Base-by-base conservation (phyloP, 257 asterid species). In the Fraxinus pennsylvanica region DNA sequence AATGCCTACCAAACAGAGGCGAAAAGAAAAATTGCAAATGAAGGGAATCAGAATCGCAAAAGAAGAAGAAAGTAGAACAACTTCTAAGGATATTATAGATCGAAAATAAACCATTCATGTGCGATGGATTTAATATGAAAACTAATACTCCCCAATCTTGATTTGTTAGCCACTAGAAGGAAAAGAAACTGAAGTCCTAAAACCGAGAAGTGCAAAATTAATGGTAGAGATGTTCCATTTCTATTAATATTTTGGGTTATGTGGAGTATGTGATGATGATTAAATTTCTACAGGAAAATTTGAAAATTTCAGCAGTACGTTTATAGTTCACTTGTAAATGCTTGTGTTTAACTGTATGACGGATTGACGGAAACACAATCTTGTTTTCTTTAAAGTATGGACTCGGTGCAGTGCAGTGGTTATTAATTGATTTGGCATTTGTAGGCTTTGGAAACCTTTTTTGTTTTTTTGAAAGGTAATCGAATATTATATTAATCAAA, bases 81-180 rank as follows among this genome's bases (percentile, higher is more conserved):
- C 22, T 52, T 52, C 22, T 52, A 19, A 52, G 63, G 63, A 15
- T 52, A 17, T 52, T 52, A 19, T 19, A 52, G 63, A 15, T 14
- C 6, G 61, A 52, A 52, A 19, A 52, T 52, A 52, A 52, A 52
- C 63, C 8, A 52, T 52, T 12, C 52, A 43, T 0, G 25, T 52
- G 22, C 2, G 8, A 52, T 52, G 25, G 63, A 52, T 45, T 14
- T 45, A 45, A 45, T 52, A 4, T 17, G 10, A 57, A 29, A 57
- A 57, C 27, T n/a, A n/a, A 57, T 57, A 57, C 66, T 57, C 66
- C 66, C 66, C 66, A 57, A 57, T 17, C 63, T 14, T 52, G 63
- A 1, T 52, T 17, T 52, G 22, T 52, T 52, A 52, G 12, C 61
- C 61, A 52, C 21, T 15, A 52, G 61, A 52, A 15, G 63, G 63